Base-by-base conservation (phyloP, 495 filamentous ascomycete genomes). In the Lasiosphaeria hispida region DNA sequence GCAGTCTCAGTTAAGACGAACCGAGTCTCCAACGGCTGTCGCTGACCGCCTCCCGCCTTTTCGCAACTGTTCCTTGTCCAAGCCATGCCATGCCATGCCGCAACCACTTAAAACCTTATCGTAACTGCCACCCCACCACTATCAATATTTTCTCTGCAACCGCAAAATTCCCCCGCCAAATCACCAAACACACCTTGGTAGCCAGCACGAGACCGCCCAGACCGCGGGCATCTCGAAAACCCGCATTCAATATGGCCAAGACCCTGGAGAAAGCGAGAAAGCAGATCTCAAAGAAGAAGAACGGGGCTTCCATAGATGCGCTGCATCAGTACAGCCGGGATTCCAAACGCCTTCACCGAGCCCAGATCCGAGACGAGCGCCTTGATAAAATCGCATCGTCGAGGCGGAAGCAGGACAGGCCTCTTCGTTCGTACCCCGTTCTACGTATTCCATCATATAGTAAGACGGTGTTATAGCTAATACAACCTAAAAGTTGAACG, bases 251-350 rank as follows among this genome's bases (percentile, higher is more conserved):
- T 19, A 95, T 96, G 91, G 83, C 90, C 11, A 89, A 86, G 62
- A 83, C 83, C 58, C 68, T 95, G 11, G 71, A 83, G 48, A 96
- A 92, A 64, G 86, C 92, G 38, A 86, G 89, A 55, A 97, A 96
- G 75, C 84, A 90, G 57, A 89, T 96, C 48, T 70, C 83, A 17
- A 92, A 92, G 76, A 87, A 87, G 74, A 88, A 88, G 73, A 82
- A 83, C 48, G 84, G 82, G 13, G 77, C 41, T 0, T 13, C 77
- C 13, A 77, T 87, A 48, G 81, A 83, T 18, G 79, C 85, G 11
- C 77, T 97, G 11, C 91, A 97, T 68, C 86, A 90, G 65, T 88
- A 89, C 69, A 94, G 89, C 65, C 80, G 91, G 58, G 88, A 95
- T 72, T 85, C 79, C 8, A 84, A 85, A 62, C 82, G 86, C 43